phyloP scores from a whole-genome alignment of 495 filamentous ascomycete species.

The Beverwykella pulmonaria region DNA sequence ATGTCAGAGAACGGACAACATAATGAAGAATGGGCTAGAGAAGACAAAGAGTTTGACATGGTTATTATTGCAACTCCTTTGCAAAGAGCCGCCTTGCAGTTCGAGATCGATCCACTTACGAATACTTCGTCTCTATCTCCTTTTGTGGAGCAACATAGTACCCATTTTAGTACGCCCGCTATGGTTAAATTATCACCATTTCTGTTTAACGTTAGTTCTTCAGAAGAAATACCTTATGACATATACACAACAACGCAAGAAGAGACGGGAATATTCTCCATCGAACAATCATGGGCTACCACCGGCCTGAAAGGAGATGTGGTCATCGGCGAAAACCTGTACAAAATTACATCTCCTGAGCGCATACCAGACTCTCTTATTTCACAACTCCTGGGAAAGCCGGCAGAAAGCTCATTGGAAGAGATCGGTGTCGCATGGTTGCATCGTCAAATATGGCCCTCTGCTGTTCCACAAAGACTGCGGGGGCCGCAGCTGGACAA shows the following conservation, averaged over 20 bases:
- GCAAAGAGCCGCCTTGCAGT: constrained; percentile 9
- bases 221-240: constrained; percentile 3
- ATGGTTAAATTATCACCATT: constrained; percentile 1
- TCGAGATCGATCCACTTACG: constrained; percentile 4
- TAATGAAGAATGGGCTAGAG: background rate
- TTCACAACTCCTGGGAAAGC: constrained; percentile 6
- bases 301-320: background rate
- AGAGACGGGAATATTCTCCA: background rate
- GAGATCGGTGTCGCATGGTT: background rate
- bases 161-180: constrained; percentile 11
- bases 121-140: background rate
- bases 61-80: constrained; percentile 17
- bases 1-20: constrained; percentile 1
- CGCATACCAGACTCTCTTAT: constrained; percentile 9
- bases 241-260: constrained; percentile 9
- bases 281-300: background rate
- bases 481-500: constrained; percentile 15
- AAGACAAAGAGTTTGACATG: background rate
- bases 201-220: constrained; percentile 9
- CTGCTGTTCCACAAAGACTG: constrained; percentile 1
- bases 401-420: background rate
- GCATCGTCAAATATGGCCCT: constrained; percentile 12
- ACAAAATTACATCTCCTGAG: constrained; percentile 17
- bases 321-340: background rate
- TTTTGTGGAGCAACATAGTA: constrained; percentile 15